Percentiles rank a stretch among this genome's conserved stretches.
phyloP scores from a whole-genome alignment of 83 land plant species.

The Diphasiastrum complanatum region DNA sequence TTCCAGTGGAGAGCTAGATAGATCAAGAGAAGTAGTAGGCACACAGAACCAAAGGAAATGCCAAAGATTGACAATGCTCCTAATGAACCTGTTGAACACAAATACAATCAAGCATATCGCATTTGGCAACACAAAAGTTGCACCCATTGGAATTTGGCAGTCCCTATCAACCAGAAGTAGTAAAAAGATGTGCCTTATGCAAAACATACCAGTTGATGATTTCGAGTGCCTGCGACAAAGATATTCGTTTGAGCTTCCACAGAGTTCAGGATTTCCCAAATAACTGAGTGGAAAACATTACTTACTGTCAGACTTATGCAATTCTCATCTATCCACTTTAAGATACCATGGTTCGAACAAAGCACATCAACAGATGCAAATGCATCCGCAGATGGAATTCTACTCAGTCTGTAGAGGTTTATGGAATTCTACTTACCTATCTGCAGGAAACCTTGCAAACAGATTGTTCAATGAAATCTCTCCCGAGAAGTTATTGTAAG shows the following conservation, averaged over 20 bases:
- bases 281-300: constrained; percentile 43
- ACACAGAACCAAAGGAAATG: constrained; percentile 61
- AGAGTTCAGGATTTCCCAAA: constrained; percentile 72
- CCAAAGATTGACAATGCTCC: constrained; percentile 79
- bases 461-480: constrained; percentile 42
- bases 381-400: neutral
- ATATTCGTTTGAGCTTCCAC: constrained; percentile 55
- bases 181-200: neutral
- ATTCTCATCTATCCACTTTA: no score
- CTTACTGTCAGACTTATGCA: no score
- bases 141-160: constrained; percentile 1
- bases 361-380: neutral
- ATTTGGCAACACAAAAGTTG: neutral
- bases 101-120: constrained; percentile 1
- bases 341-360: constrained; percentile 2
- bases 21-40: constrained; percentile 53
- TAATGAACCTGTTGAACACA: constrained; percentile 41
- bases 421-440: constrained; percentile 38
- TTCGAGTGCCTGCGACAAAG: constrained; percentile 31
- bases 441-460: constrained; percentile 58
- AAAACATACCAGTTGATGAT: constrained; percentile 18
- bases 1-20: constrained; percentile 33
- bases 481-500: constrained; percentile 68
- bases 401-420: neutral
- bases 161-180: neutral